These are phyloP conservation scores for Platanthera guangdongensis DNA, from an alignment of 106 monocot species.

Conservation along the genomic window DNA sequence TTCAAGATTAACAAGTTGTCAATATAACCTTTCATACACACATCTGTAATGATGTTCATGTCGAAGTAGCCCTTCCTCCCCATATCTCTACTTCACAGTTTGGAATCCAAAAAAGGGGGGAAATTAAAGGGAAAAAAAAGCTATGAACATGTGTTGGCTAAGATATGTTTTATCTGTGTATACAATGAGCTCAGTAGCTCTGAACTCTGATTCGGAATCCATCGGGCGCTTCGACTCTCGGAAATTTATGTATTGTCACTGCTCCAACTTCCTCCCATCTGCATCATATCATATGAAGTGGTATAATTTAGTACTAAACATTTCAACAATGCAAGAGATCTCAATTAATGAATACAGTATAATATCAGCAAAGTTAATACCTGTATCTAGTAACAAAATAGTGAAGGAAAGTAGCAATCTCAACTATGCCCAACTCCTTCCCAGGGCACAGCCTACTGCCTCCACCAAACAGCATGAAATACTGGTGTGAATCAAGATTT, in stretches of 20 bases:
- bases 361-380: slow-evolving; percentile 12
- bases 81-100: too few relatives aligned
- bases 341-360: background rate
- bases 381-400: slow-evolving; percentile 73
- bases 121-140: background rate
- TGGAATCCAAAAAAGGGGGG: background rate
- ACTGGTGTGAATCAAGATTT: slow-evolving; percentile 48
- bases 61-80: too few relatives aligned
- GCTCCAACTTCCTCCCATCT: slow-evolving; percentile 69
- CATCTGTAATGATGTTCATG: background rate
- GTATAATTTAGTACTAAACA: background rate
- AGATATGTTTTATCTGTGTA: background rate
- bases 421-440: slow-evolving; percentile 64
- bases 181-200: slow-evolving; percentile 10
- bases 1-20: background rate
- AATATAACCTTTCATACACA: background rate
- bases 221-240: slow-evolving; percentile 62
- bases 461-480: slow-evolving; percentile 71
- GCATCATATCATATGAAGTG: background rate
- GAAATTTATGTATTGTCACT: slow-evolving; percentile 42
- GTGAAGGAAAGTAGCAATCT: slow-evolving; percentile 66
- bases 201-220: slow-evolving; percentile 31
- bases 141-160: background rate
- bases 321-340: background rate
- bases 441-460: slow-evolving; percentile 66